A percentile compares a stretch with the other conserved stretches of the same genome.
phyloP scores from a whole-genome alignment of 805 yeast species.

The Ogataea kodamae region DNA sequence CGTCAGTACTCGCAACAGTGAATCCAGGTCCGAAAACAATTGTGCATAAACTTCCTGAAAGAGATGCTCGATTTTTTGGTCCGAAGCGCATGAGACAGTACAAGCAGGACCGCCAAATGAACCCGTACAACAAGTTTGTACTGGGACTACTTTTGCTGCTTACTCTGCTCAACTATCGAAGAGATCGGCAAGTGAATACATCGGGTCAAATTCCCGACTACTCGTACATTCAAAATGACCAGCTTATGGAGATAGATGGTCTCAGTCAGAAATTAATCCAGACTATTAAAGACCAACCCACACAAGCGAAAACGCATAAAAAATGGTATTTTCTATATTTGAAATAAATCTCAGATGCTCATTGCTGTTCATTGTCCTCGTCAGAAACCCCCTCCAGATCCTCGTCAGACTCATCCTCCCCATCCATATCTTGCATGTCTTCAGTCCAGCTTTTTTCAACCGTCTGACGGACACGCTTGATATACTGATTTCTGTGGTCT shows the following conservation, averaged over 20 bases:
- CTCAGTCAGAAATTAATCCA: slow-evolving; percentile 14
- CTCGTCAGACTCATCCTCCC: slow-evolving; percentile 36
- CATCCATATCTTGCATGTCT: slow-evolving; percentile 60
- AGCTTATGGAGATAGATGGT: slow-evolving; percentile 13
- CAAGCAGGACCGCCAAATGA: slow-evolving; percentile 50
- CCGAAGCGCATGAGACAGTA: slow-evolving; percentile 40
- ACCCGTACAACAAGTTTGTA: slow-evolving; percentile 53
- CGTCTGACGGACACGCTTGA: slow-evolving; percentile 87
- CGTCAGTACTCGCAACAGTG: slow-evolving; percentile 32
- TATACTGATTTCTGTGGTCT: slow-evolving; percentile 91
- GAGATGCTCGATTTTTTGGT: slow-evolving; percentile 38
- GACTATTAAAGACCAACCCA: slow-evolving; percentile 2
- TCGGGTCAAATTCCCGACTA: slow-evolving; percentile 32
- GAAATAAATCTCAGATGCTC: slow-evolving; percentile 25
- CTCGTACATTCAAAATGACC: slow-evolving; percentile 21
- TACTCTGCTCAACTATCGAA: slow-evolving; percentile 47
- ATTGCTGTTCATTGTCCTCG: slow-evolving; percentile 14
- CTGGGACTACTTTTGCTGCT: slow-evolving; percentile 47
- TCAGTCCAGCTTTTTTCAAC: slow-evolving; percentile 95
- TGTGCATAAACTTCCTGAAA: slow-evolving; percentile 33
- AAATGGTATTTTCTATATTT: slow-evolving; percentile 56
- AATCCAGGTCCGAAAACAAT: slow-evolving; percentile 31
- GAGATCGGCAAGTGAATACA: slow-evolving; percentile 43
- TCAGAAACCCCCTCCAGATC: slow-evolving; percentile 26
- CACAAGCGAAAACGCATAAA: slow-evolving; percentile 8